Conservation (phyloP, 352 stramenopile genomes). For the Phytophthora aleatoria region DNA sequence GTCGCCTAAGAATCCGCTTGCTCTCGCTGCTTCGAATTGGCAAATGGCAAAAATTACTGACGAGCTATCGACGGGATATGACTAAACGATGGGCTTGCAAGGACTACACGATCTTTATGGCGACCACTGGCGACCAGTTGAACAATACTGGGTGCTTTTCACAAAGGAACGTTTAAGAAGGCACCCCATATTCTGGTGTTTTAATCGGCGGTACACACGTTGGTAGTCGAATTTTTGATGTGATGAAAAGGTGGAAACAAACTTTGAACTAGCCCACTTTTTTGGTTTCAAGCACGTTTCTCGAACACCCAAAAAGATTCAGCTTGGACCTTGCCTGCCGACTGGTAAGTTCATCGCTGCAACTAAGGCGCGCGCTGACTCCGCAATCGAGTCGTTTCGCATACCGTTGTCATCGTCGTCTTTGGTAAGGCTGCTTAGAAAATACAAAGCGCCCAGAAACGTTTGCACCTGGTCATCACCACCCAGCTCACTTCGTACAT, state of each 20-base stretch:
- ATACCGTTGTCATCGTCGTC: slow-evolving; percentile 15
- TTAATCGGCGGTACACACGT: no score
- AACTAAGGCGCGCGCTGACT: slow-evolving; percentile 52
- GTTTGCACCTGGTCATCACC: slow-evolving; percentile 56
- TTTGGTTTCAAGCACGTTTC: no score
- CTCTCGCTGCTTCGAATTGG: slow-evolving; percentile 16
- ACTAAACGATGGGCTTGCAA: background rate
- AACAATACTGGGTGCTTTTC: no score
- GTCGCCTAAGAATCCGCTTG: background rate
- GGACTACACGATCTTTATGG: no score
- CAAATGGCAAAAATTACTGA: slow-evolving; percentile 15
- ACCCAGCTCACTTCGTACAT: slow-evolving; percentile 58
- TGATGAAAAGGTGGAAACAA: no score
- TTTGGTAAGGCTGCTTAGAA: slow-evolving; percentile 45
- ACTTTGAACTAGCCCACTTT: no score
- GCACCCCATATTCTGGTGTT: no score
- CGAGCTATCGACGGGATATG: slow-evolving; percentile 12
- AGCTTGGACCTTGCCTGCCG: background rate
- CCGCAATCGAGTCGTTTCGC: slow-evolving; percentile 55
- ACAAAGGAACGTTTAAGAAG: no score
- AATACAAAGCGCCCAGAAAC: slow-evolving; percentile 61
- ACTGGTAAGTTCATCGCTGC: slow-evolving; percentile 32
- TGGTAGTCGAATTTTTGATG: no score
- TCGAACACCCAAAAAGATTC: no score
- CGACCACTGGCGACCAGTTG: no score